Evolutionary conservation across 176 grass and related monocot genomes (phyloP).

Genomic region (Bolboschoenus planiculmis): DNA sequence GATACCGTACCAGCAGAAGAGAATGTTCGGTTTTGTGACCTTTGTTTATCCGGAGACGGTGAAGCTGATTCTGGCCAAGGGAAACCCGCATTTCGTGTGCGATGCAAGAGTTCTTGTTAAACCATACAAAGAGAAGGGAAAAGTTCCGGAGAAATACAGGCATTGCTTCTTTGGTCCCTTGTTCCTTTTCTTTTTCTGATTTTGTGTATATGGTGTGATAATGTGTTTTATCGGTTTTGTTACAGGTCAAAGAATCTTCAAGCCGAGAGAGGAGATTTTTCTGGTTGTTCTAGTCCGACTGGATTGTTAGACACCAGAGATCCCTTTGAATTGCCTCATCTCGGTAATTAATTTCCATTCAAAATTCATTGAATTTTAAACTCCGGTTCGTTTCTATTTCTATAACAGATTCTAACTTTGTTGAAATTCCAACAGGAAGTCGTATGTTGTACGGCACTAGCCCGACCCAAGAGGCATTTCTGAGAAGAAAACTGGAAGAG

Average conservation of each 20-base stretch:
- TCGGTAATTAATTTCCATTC: slow-evolving; percentile 41
- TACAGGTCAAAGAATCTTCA: slow-evolving; percentile 30
- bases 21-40: slow-evolving; percentile 98
- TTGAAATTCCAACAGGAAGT: slow-evolving; percentile 26
- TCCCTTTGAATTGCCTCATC: slow-evolving; percentile 54
- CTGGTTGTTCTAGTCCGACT: slow-evolving; percentile 42
- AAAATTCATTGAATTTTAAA: not conserved
- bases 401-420: not conserved
- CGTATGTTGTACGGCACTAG: slow-evolving; percentile 42
- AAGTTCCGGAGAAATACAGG: slow-evolving; percentile 78
- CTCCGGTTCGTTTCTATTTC: not conserved
- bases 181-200: not conserved
- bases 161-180: not conserved
- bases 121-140: slow-evolving; percentile 96
- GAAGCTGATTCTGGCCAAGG: slow-evolving; percentile 49
- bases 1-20: slow-evolving; percentile 87
- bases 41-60: slow-evolving; percentile 72
- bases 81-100: slow-evolving; percentile 80
- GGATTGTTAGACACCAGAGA: slow-evolving; percentile 49
- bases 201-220: slow-evolving; percentile 15
- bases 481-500: slow-evolving; percentile 66
- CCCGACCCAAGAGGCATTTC: slow-evolving; percentile 41
- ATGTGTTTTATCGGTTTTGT: slow-evolving; percentile 1
- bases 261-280: slow-evolving; percentile 40
- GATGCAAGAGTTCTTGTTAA: slow-evolving; percentile 85